Conservation (phyloP, 805 yeast genomes). For the Candida gorgasii region DNA sequence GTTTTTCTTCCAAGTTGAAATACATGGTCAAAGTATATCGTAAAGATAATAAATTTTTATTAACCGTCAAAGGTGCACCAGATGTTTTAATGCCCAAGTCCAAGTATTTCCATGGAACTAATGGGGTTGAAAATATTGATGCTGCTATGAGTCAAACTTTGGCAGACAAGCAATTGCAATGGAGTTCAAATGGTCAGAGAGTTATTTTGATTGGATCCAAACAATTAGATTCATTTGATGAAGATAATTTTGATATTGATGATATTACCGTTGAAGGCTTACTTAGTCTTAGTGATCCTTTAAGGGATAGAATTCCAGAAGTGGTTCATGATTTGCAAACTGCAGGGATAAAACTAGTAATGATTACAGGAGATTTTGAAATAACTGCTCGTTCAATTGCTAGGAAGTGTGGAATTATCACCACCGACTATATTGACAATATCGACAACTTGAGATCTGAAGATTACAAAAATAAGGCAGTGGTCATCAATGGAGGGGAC, state of each 20-base stretch:
- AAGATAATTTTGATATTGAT: conserved; percentile 9
- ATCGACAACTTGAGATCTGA: background rate
- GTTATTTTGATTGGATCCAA: conserved; percentile 31
- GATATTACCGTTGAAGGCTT: conserved; percentile 31
- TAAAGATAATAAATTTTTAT: conserved; percentile 15
- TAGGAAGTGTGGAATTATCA: conserved; percentile 39
- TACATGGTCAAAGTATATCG: conserved; percentile 38
- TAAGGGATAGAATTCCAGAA: conserved; percentile 34
- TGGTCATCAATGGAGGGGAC: conserved; percentile 35
- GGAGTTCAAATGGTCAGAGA: conserved; percentile 40
- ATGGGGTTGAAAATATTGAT: conserved; percentile 11
- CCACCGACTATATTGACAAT: conserved; percentile 23
- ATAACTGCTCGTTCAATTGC: conserved; percentile 53
- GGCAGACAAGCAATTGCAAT: conserved; percentile 27
- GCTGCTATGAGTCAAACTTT: conserved; percentile 16
- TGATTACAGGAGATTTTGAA: conserved; percentile 55
- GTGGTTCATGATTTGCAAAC: conserved; percentile 31
- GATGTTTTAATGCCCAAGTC: conserved; percentile 32
- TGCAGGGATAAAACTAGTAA: conserved; percentile 44
- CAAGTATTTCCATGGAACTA: background rate
- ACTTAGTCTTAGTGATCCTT: conserved; percentile 46
- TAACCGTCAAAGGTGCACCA: conserved; percentile 48
- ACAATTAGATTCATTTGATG: conserved; percentile 18
- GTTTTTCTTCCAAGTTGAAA: conserved; percentile 49
- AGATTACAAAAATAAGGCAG: conserved; percentile 15